Percentiles rank a stretch among this genome's conserved stretches.
Evolutionary conservation across 192 early-diverging fungal species (phyloP).

Genomic region (Coemansia furcata): DNA sequence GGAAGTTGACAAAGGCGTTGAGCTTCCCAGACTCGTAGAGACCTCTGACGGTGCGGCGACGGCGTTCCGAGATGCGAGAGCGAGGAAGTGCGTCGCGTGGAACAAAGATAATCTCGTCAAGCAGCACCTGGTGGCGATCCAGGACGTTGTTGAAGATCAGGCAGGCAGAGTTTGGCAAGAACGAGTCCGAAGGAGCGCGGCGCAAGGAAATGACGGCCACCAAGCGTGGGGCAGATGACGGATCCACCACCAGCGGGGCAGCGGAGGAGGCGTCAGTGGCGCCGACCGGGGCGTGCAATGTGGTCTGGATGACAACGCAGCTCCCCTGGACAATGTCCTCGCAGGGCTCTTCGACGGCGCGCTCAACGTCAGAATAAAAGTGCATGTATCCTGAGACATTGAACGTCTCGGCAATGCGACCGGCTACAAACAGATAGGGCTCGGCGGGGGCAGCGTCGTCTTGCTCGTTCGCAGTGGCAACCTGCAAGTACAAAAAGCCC

Average conservation of each 20-base stretch:
- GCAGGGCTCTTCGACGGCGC: slow-evolving; percentile 66
- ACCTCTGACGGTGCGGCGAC: slow-evolving; percentile 32
- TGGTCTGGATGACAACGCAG: slow-evolving; percentile 44
- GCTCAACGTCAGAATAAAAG: slow-evolving; percentile 74
- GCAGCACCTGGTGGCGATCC: slow-evolving; percentile 68
- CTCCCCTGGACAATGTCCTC: slow-evolving; percentile 34
- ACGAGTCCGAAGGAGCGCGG: slow-evolving; percentile 23
- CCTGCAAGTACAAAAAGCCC: slow-evolving; percentile 80
- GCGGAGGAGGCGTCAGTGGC: slow-evolving; percentile 9
- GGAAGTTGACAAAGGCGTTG: slow-evolving; percentile 35
- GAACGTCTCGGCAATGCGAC: slow-evolving; percentile 69
- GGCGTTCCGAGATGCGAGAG: slow-evolving; percentile 61
- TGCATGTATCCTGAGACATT: slow-evolving; percentile 68
- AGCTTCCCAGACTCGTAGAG: slow-evolving; percentile 47
- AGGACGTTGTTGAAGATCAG: slow-evolving; percentile 64
- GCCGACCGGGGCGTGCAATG: slow-evolving; percentile 11
- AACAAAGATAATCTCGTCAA: slow-evolving; percentile 69
- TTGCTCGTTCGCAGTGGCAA: slow-evolving; percentile 48
- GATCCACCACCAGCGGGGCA: neutral
- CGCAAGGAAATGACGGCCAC: slow-evolving; percentile 41
- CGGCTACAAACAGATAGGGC: slow-evolving; percentile 76
- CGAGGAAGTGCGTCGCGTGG: slow-evolving; percentile 57
- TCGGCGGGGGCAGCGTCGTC: slow-evolving; percentile 57
- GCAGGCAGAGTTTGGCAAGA: slow-evolving; percentile 57
- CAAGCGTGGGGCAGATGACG: slow-evolving; percentile 14